A percentile compares a stretch with the other conserved stretches of the same genome.
These are phyloP conservation scores for Colletotrichum tropicale DNA, from an alignment of 2,329 filamentous ascomycete species.

Conservation along the genomic window DNA sequence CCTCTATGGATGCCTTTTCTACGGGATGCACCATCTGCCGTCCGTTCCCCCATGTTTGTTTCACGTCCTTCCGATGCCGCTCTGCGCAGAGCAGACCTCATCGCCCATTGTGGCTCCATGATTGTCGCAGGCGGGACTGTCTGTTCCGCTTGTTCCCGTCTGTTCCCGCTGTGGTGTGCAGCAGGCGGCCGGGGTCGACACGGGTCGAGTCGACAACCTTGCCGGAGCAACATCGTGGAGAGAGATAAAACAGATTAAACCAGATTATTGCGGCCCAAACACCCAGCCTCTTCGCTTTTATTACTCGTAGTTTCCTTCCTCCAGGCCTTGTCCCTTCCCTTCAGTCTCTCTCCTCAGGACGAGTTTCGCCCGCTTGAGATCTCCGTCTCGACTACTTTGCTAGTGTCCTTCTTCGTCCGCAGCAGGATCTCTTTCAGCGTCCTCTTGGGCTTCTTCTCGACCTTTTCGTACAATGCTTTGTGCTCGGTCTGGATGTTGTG, in stretches of 20 bases:
- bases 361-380: neutral
- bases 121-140: neutral
- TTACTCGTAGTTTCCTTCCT: neutral
- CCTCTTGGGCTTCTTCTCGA: slow-evolving; percentile 30
- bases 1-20: neutral
- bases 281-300: neutral
- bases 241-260: neutral
- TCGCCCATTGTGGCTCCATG: neutral
- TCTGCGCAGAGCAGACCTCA: neutral
- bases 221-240: neutral
- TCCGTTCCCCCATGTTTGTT: neutral
- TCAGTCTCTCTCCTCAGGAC: neutral
- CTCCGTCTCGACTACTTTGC: neutral
- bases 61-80: neutral
- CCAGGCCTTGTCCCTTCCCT: neutral
- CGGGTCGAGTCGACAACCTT: neutral
- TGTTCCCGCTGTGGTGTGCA: neutral
- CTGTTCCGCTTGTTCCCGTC: neutral
- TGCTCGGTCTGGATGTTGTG: slow-evolving; percentile 46
- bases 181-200: neutral
- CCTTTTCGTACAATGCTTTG: slow-evolving; percentile 43
- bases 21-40: neutral
- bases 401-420: slow-evolving; percentile 18
- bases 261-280: neutral
- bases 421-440: slow-evolving; percentile 37